Base-by-base conservation (phyloP, 306 rosid species). In the Luffa acutangula region DNA sequence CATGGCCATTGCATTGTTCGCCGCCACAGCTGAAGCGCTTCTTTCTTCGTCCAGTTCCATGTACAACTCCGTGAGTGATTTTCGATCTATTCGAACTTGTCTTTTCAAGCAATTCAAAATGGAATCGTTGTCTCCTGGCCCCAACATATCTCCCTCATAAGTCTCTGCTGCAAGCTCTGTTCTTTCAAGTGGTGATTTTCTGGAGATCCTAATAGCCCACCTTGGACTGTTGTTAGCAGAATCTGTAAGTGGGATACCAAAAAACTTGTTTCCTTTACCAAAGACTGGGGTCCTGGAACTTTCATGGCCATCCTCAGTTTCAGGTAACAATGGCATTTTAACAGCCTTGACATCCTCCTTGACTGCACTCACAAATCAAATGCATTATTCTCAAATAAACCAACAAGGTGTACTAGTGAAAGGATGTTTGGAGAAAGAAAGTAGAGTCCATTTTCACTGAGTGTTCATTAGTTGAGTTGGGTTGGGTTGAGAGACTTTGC, bases 1-100 rank as follows among this genome's bases (percentile, higher is more conserved):
- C 99, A 96, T 96, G 15, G 99, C 98, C 99, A 96, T 93, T n/a
- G 99, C 99, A 14, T 96, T 91, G 87, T 93, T 91, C 0, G 98
- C 99, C 31, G 99, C 99, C 46, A 93, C 84, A 8, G 98, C 97
- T 4, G 98, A 86, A 76, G 99, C 99, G 25, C 93, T 96, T 82
- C 99, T 90, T 78, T 96, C 99, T 85, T 96, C 98, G 13, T 96
- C 99, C 5, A 96, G 86, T 80, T 96, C 99, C 97, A 93, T 90
- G 87, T 90, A 93, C 71, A 96, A 78, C 12, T 85, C 97, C 91
- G 90, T 88, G 33, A 93, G 89, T 14, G 97, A 92, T 78, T 91
- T 95, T 4, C 90, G 85, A 76, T 95, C 98, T 84, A 92, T 79
- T 11, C 89, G 91, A 74, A 91, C 98, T 65, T 89, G 96, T 69